Conservation (phyloP, 2,329 filamentous ascomycete genomes). For the Thelonectria olida region DNA sequence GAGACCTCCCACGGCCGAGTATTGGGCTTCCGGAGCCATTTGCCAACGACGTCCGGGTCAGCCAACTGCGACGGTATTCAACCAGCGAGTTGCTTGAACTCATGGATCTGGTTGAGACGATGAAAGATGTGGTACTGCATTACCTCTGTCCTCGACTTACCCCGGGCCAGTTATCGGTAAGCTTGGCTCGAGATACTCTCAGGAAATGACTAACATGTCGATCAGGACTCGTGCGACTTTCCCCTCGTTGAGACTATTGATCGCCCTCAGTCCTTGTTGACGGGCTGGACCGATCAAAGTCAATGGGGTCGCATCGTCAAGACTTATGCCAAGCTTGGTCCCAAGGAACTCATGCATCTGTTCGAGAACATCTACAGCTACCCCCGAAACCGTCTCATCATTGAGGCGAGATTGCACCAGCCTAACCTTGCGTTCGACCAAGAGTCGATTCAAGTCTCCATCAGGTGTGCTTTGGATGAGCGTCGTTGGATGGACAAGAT, state of each 20-base stretch:
- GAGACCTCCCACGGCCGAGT: conserved; percentile 50
- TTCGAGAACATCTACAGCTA: conserved; percentile 58
- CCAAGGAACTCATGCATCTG: conserved; percentile 59
- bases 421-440: conserved; percentile 56
- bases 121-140: conserved; percentile 54
- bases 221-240: conserved; percentile 31
- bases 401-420: conserved; percentile 50
- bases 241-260: conserved; percentile 36
- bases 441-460: conserved; percentile 54
- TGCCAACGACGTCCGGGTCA: conserved; percentile 52
- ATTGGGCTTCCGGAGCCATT: conserved; percentile 49
- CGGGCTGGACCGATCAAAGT: conserved; percentile 49
- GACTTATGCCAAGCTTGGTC: conserved; percentile 60
- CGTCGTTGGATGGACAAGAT: conserved; percentile 45
- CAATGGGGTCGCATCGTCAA: conserved; percentile 52
- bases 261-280: conserved; percentile 44
- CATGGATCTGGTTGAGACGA: conserved; percentile 55
- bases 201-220: conserved; percentile 7
- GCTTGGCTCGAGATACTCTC: conserved; percentile 18
- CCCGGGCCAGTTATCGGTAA: conserved; percentile 47
- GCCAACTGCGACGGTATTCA: conserved; percentile 54
- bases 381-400: conserved; percentile 55
- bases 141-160: conserved; percentile 58
- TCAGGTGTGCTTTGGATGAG: conserved; percentile 51
- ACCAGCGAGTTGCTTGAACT: conserved; percentile 56